Evolutionary conservation across 768 basidiomycete genomes (phyloP), one percentile per base, ranked within the genome.

Genomic region (Kondoa malvinella): DNA sequence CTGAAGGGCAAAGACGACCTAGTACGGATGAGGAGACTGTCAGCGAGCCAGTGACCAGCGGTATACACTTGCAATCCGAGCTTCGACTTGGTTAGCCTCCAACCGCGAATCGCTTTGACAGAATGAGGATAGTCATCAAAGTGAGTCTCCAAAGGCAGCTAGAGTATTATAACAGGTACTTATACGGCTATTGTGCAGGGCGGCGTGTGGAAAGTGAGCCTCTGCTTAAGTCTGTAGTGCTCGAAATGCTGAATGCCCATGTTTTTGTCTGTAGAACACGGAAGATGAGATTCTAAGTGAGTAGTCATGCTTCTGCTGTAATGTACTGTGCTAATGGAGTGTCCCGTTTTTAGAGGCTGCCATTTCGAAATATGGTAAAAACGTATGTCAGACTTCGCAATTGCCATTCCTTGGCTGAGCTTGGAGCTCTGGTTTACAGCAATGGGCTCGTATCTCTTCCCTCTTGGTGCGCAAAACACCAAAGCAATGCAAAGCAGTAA

Each of bases 401-500:
- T 40, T 17, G 33, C 65, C 1, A 32, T 4, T 21, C 21, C 58
- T 63, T 26, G 26, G 29, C 27, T 58, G 14, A 66, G 27, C 26
- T n/a, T 16, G 1, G 16, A 1, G 26, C 26, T 12, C 29, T 74
- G 90, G 90, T 74, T 92, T 92, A 80, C 92, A 94, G 75, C 91
- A 94, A 81, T 94, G 91, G 92, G 94, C 94, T 30, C 91, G 94
- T 74, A 97, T 99, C 76, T 95, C 92, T 14, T 97, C 94, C 33
- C 81, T 99, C 32, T 84, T 99, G 64, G 95, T 97, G 34, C 85
- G 95, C 72, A 99, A 99, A 79, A 99, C 95, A 1, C 92, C 95
- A 14, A 99, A 99, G 76, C 95, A 99, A 80, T 99, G 95, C 81
- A 99, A 99, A 78, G 80, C 78, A 68, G 66, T 69, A 2, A 40